phyloP scores from a whole-genome alignment of 805 yeast species.

The Kurtzmaniella fragi region DNA sequence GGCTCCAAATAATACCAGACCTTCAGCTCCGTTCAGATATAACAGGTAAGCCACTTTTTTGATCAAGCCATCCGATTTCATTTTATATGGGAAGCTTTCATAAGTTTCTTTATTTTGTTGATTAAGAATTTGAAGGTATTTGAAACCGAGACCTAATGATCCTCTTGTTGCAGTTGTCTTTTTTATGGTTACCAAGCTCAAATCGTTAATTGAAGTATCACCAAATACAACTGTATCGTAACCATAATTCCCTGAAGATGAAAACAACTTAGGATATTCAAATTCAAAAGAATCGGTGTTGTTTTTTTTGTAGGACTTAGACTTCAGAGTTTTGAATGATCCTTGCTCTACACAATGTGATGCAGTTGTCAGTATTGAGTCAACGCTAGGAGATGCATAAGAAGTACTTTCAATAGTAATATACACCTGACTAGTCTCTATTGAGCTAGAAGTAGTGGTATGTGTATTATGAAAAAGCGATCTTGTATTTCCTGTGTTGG shows the following conservation, averaged over 20 bases:
- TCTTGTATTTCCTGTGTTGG: too few relatives aligned
- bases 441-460: too few relatives aligned
- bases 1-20: conserved; percentile 39
- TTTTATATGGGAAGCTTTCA: conserved; percentile 34
- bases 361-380: too few relatives aligned
- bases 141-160: conserved; percentile 69
- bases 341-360: conserved; percentile 47
- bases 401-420: too few relatives aligned
- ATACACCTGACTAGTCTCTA: too few relatives aligned
- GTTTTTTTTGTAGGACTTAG: conserved; percentile 37
- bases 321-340: conserved; percentile 39
- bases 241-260: conserved; percentile 54
- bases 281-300: conserved; percentile 39
- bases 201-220: conserved; percentile 39
- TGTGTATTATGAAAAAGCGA: too few relatives aligned
- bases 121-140: conserved; percentile 62
- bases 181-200: conserved; percentile 74
- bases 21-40: conserved; percentile 28
- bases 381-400: too few relatives aligned
- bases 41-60: conserved; percentile 30
- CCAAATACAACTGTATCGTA: conserved; percentile 55
- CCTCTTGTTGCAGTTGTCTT: conserved; percentile 60
- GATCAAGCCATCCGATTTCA: conserved; percentile 28
- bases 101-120: too few relatives aligned
- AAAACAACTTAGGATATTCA: conserved; percentile 44